Conservation (phyloP, 1,284 basidiomycete species). For the Phellinidium pouzarii region DNA sequence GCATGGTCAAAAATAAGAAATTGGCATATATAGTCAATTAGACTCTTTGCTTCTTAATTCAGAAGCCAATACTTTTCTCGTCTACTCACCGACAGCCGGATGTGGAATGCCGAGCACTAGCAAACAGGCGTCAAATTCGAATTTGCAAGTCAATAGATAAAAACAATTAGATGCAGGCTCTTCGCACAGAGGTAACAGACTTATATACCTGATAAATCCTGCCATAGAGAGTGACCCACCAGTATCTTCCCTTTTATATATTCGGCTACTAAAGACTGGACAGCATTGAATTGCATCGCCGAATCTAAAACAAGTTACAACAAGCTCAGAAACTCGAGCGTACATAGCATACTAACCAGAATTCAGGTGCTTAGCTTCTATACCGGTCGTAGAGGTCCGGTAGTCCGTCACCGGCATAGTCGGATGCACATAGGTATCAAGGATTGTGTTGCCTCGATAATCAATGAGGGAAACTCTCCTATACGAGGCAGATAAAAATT, state of each 20-base stretch:
- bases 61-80: neutral
- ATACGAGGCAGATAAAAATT: slow-evolving; percentile 14
- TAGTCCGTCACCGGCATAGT: slow-evolving; percentile 70
- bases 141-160: too few relatives aligned
- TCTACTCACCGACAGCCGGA: slow-evolving; percentile 43
- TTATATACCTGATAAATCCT: slow-evolving; percentile 66
- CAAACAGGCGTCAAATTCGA: slow-evolving; percentile 17
- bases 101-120: slow-evolving; percentile 77
- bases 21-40: slow-evolving; percentile 2
- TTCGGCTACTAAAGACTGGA: slow-evolving; percentile 58
- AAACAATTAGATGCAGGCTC: too few relatives aligned
- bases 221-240: slow-evolving; percentile 71
- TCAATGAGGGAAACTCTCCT: slow-evolving; percentile 61
- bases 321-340: slow-evolving; percentile 21
- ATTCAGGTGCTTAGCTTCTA: slow-evolving; percentile 46
- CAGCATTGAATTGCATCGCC: slow-evolving; percentile 46
- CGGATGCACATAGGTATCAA: slow-evolving; percentile 59
- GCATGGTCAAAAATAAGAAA: slow-evolving; percentile 7
- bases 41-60: neutral
- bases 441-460: slow-evolving; percentile 48
- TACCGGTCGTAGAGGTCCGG: slow-evolving; percentile 65
- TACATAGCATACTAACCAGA: slow-evolving; percentile 33
- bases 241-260: slow-evolving; percentile 60
- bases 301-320: slow-evolving; percentile 31
- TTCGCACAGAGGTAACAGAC: slow-evolving; percentile 16